Evolutionary conservation across 1,139 yeast species (phyloP).

Genomic region (Hemisphaericaspora xylanilytica): DNA sequence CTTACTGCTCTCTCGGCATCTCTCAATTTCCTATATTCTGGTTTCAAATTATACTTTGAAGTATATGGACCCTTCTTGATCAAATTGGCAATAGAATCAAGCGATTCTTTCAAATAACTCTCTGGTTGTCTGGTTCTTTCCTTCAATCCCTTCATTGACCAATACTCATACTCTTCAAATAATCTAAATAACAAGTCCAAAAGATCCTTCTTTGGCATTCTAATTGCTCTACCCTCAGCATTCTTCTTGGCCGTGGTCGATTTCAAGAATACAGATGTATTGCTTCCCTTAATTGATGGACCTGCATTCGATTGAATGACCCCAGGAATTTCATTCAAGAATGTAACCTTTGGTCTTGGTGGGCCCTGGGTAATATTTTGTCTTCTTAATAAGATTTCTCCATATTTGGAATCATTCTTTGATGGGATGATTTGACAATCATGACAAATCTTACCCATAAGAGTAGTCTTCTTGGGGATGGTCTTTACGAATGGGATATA

Average conservation of each 20-base stretch:
- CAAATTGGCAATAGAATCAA: conserved; percentile 85
- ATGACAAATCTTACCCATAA: conserved; percentile 85
- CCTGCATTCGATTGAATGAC: conserved; percentile 83
- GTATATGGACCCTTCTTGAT: conserved; percentile 97
- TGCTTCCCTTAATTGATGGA: conserved; percentile 69
- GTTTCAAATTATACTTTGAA: conserved; percentile 82
- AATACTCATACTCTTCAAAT: conserved; percentile 93
- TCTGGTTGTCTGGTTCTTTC: conserved; percentile 97
- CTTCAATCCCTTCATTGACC: conserved; percentile 92
- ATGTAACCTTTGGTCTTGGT: conserved; percentile 69
- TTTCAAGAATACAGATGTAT: conserved; percentile 60
- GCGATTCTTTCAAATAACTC: conserved; percentile 82
- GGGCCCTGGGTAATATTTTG: conserved; percentile 45
- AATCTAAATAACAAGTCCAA: conserved; percentile 83
- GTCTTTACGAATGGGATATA: conserved; percentile 73
- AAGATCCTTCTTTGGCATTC: conserved; percentile 91
- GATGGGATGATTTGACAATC: conserved; percentile 90
- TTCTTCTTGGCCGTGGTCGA: conserved; percentile 32
- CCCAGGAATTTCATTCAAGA: conserved; percentile 82
- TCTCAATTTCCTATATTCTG: conserved; percentile 80
- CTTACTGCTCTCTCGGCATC: conserved; percentile 74
- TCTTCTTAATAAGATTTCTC: conserved; percentile 45
- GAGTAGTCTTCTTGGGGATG: conserved; percentile 79
- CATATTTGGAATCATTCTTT: conserved; percentile 66
- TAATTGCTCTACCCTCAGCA: conserved; percentile 82